Evolutionary conservation across 202 grass and related monocot species (phyloP), one percentile per base, ranked within the genome.

Genomic region (Schoenoplectus tabernaemontani): DNA sequence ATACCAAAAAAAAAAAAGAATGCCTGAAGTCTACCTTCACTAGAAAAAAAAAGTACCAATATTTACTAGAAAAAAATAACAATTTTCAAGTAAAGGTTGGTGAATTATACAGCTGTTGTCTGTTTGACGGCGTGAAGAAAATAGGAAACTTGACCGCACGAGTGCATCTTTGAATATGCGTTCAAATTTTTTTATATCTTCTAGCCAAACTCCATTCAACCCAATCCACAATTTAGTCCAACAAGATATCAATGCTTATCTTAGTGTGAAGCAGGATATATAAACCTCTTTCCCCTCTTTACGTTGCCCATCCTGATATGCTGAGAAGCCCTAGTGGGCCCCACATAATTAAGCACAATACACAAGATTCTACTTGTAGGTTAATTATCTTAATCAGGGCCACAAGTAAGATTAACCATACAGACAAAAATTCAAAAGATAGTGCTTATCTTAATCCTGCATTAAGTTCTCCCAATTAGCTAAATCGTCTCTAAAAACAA

Each of bases 301-400:
- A 79, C 56, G 38, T 79, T 38, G 77, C 58, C 4, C 48, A 17
- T 9, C 15, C 19, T 59, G 12, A 64, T 79, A 4, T 57, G 38
- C 11, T 64, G 24, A 65, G 42, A 80, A 80, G 24, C 23, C 22
- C 51, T 20, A 28, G 34, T 61, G 76, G 57, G 34, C 1, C 76
- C 76, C 78, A 65, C 58, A 15, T 64, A 80, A 63, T 58, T 77
- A 58, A 59, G 5, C 41, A 65, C 3, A 80, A 65, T 80, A 30
- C 12, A 15, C 4, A 51, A 63, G 41, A 65, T 63, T 80, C 70
- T 64, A 80, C 13, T 80, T 33, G 42, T 54, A 75, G 78, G 39
- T 80, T 80, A 64, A 80, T 80, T 63, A 79, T 79, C 11, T 79
- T 79, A 80, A 80, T 65, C 36, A 51, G 59, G 59, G 51, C 58